These are phyloP conservation scores for Globisporangium sylvaticum DNA, from an alignment of 352 stramenopile genomes.

Conservation along the genomic window DNA sequence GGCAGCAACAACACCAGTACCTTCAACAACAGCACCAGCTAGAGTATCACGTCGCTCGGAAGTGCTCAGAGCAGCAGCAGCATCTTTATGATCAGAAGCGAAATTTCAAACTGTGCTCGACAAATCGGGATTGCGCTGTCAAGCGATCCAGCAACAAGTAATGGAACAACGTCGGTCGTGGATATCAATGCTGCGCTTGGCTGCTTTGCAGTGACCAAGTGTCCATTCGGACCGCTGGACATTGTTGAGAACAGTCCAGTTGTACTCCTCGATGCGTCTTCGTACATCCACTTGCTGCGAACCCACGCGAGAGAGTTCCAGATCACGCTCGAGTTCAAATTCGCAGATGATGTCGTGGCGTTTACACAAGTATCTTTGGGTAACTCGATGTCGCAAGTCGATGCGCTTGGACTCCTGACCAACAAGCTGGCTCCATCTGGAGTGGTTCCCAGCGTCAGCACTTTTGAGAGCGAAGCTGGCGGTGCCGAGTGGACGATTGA, in stretches of 20 bases:
- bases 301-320: slow-evolving; percentile 10
- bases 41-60: background rate
- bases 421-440: background rate
- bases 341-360: background rate
- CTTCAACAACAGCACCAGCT: background rate
- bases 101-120: slow-evolving; percentile 7
- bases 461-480: slow-evolving; percentile 11
- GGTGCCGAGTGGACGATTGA: slow-evolving; percentile 14
- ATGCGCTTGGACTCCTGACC: background rate
- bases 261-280: slow-evolving; percentile 14
- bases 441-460: background rate
- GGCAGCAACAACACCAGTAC: background rate
- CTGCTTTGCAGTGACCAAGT: slow-evolving; percentile 18
- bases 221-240: slow-evolving; percentile 23
- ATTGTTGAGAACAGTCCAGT: background rate
- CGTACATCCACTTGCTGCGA: slow-evolving; percentile 17
- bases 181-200: slow-evolving; percentile 8
- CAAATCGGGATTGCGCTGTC: background rate
- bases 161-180: background rate
- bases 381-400: background rate
- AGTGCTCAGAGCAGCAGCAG: background rate
- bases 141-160: background rate
- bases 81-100: slow-evolving; percentile 4
- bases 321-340: slow-evolving; percentile 9
- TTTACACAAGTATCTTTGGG: background rate